Evolutionary conservation across 2,329 filamentous ascomycete species (phyloP), one percentile per base, ranked within the genome.

Genomic region (Rhynchosporium secalis): DNA sequence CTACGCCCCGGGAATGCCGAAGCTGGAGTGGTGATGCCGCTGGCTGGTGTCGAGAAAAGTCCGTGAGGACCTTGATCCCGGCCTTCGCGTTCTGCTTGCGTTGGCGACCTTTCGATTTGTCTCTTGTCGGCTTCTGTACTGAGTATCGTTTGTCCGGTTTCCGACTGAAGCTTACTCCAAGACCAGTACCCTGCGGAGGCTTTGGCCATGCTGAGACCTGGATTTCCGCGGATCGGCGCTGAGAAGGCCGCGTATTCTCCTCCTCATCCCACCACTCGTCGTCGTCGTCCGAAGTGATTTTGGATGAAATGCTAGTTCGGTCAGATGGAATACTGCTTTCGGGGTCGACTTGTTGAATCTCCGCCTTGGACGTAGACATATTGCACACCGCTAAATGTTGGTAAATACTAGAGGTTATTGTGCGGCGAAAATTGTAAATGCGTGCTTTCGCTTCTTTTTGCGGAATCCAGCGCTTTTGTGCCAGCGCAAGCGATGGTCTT

Each of bases 11-110:
- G 31, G 66, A 56, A 66, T 64, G 56, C 60, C 68, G 63, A 40
- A 76, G 72, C 33, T 78, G 75, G 40, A 75, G 76, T 12, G 78
- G 72, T 74, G 80, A 72, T 72, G 79, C 67, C 73, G 83, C 72
- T 79, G 79, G 64, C 74, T 78, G 64, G 20, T 69, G 52, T 71
- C 76, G 68, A 38, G 84, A 78, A 78, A 91, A 87, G 71, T 87
- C 87, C 2, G 89, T 92, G 66, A 91, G 85, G 26, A 92, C 74
- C 66, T 79, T 87, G 71, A 90, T 89, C 12, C 86, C 86, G 8
- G 83, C 83, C 75, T 82, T 80, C 61, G 81, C 79, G 73, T 87
- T 84, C 71, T 86, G 79, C 28, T 80, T 79, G 69, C 83, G 84
- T 70, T 89, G 86, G 58, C 86, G 80, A 36, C 82, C 80, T 60